Conservation (phyloP, 768 basidiomycete genomes). For the Kwoniella dejecticola region DNA sequence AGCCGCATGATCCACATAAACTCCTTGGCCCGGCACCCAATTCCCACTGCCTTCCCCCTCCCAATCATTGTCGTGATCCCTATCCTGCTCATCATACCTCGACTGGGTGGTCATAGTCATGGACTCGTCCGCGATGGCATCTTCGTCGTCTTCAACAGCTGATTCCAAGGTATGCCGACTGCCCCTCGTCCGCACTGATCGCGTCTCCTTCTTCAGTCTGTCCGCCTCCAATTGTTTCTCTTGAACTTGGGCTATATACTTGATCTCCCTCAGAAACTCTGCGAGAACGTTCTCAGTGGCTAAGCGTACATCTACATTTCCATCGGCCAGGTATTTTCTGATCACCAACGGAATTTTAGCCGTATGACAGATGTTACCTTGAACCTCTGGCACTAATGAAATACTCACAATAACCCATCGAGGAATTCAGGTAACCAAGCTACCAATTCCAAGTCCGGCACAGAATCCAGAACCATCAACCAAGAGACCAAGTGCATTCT, state of each 20-base stretch:
- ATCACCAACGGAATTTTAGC: not conserved
- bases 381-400: not conserved
- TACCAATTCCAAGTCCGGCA: constrained; percentile 93
- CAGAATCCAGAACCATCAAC: constrained; percentile 92
- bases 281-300: constrained; percentile 86
- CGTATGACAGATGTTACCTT: too few relatives aligned
- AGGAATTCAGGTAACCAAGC: constrained; percentile 92
- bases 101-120: constrained; percentile 24
- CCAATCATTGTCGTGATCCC: constrained; percentile 52
- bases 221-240: constrained; percentile 51
- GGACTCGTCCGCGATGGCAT: constrained; percentile 26
- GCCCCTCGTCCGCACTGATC: constrained; percentile 53
- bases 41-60: constrained; percentile 58
- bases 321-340: constrained; percentile 94
- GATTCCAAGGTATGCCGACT: constrained; percentile 51
- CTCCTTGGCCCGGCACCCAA: constrained; percentile 93
- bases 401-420: constrained; percentile 77
- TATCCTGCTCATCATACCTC: constrained; percentile 37
- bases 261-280: constrained; percentile 87
- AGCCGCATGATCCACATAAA: constrained; percentile 83
- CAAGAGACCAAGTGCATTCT: constrained; percentile 95
- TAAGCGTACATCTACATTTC: constrained; percentile 86
- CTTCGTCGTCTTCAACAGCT: constrained; percentile 30
- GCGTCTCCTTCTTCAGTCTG: constrained; percentile 21
- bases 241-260: constrained; percentile 76